Evolutionary conservation across 73 alveolate genomes (phyloP), one percentile per base, ranked within the genome.

Genomic region (Breviolum minutum): DNA sequence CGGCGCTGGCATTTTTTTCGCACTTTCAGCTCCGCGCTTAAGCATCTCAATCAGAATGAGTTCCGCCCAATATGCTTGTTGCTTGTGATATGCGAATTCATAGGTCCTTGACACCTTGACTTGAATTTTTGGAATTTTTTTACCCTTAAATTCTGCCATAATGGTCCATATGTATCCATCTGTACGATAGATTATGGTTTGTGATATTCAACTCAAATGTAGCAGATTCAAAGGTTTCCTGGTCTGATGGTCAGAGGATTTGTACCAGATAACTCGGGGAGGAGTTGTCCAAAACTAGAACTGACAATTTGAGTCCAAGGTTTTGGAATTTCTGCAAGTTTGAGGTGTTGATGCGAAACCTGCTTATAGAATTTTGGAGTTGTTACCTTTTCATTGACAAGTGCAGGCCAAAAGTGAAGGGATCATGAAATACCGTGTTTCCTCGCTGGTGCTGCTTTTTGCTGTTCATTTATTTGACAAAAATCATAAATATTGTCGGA

Each of bases 1-100:
- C 74, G 0, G 92, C 92, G 92, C 92, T 83, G 92, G 92, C 92
- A 9, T 22, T 60, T 83, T 60, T 83, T 60, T 60, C 30, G 69
- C 14, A 13, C 69, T 77, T 77, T 13, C 61, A 30, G 54, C 54
- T 40, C 54, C 54, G 54, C 54, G 54, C 87, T 24, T 26, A 29
- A 20, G 16, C 87, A 77, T 63, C 87, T 77, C 63, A 77, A 80
- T 71, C 81, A 8, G 20, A 76, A 27, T 9, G 60, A 19, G 5
- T 7, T 9, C 16, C 13, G 17, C 2, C 89, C 16, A 9, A 80
- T 32, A 40, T 6, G 14, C 30, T 8, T 27, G 63, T 7, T 10
- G 26, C 63, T 13, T 13, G 1, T 27, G 61, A 24, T 9, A 77
- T 10, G 87, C n/a, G 61, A n/a, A 17, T 40, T 30, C 32, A 80